Evolutionary conservation across 768 basidiomycete species (phyloP), one percentile per base, ranked within the genome.

Genomic region (Panaeolus cyanescens): DNA sequence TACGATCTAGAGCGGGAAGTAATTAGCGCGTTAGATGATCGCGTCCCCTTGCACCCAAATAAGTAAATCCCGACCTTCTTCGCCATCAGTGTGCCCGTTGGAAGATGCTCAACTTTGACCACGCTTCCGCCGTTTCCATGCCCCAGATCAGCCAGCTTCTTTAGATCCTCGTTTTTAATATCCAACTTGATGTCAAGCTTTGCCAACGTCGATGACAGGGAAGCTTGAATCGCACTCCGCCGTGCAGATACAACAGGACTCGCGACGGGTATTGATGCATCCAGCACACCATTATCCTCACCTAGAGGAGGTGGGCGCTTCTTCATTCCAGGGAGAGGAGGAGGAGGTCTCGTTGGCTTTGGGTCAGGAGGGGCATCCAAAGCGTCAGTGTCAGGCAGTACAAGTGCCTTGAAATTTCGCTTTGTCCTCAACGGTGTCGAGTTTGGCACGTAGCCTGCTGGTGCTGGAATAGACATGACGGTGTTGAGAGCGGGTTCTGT

Each of bases 71-170:
- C 59, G 70, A 92, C 97, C 88, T 99, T 99, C 81, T 96, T 96
- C 1, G 97, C 97, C 96, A 99, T 99, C 67, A 96, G 85, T 15
- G 88, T 93, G 12, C 90, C 89, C 32, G 95, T 93, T 28, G 95
- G 95, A 17, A 85, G 81, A 70, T 99, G 97, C 74, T 96, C 87
- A 30, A 98, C 96, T 75, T 92, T 92, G 72, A 93, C 94, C 40
- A 99, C 97, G 55, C 95, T 97, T 55, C 97, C 97, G 1, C 97
- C 96, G 71, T 99, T 99, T 2, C 97, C 97, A 65, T 94, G 90
- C 2, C 97, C 97, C 5, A 99, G 82, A 74, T 99, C 97, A 31
- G 85, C 83, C 32, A 99, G 74, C 67, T 96, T 92, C 75, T 89
- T 90, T 68, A 99, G 80, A 73, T 99, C 97, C 70, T 95, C 92